Conservation (phyloP, 2,329 filamentous ascomycete genomes). For the Stagonosporopsis cucurbitacearum region DNA sequence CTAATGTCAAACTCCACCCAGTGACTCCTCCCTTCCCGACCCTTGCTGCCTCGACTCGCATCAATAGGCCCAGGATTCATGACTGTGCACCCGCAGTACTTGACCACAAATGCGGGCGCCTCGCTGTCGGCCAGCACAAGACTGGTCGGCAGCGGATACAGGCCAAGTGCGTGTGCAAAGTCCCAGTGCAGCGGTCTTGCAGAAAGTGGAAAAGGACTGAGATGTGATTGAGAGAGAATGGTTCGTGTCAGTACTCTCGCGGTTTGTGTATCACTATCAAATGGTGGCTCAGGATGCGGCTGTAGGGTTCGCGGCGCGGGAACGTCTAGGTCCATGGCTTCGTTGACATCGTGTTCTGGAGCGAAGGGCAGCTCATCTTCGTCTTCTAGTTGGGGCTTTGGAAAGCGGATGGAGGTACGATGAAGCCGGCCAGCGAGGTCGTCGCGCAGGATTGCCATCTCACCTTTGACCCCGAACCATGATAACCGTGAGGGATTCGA, state of each 20-base stretch:
- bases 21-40: slow-evolving; percentile 68
- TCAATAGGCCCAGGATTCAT: slow-evolving; percentile 88
- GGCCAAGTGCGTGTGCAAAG: slow-evolving; percentile 73
- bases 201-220: slow-evolving; percentile 84
- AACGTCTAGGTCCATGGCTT: slow-evolving; percentile 57
- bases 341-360: slow-evolving; percentile 47
- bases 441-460: slow-evolving; percentile 86
- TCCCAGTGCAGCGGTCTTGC: slow-evolving; percentile 90
- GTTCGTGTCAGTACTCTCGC: slow-evolving; percentile 87
- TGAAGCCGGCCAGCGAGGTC: slow-evolving; percentile 82
- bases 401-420: slow-evolving; percentile 76
- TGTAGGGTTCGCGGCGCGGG: slow-evolving; percentile 20
- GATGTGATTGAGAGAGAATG: slow-evolving; percentile 85
- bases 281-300: slow-evolving; percentile 22
- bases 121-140: slow-evolving; percentile 84
- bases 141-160: slow-evolving; percentile 88
- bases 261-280: slow-evolving; percentile 51
- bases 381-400: slow-evolving; percentile 41
- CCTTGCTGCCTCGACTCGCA: slow-evolving; percentile 62
- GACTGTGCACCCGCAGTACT: slow-evolving; percentile 94
- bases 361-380: slow-evolving; percentile 30
- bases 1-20: slow-evolving; percentile 82
- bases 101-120: slow-evolving; percentile 81
- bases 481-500: slow-evolving; percentile 83
- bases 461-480: slow-evolving; percentile 86